These are phyloP conservation scores for Ottelia alismoides DNA, from an alignment of 106 monocot species.

Conservation along the genomic window DNA sequence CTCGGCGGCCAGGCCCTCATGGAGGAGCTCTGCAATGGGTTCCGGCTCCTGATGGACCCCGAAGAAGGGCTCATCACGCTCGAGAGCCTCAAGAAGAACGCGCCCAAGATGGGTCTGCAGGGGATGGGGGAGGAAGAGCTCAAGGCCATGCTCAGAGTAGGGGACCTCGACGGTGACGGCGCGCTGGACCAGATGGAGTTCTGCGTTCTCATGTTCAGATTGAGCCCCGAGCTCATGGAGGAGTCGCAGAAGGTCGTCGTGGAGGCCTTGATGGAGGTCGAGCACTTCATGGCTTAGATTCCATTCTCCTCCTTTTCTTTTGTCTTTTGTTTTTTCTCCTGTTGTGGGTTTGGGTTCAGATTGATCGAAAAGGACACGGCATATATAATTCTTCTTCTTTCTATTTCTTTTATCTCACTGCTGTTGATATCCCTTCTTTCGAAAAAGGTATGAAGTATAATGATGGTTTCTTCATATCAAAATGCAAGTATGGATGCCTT, in stretches of 20 bases:
- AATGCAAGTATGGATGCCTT: too few species aligned
- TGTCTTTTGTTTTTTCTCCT: too few species aligned
- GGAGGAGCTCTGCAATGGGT: slow-evolving; percentile 10
- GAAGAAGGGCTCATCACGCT: slow-evolving; percentile 1
- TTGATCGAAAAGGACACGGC: too few species aligned
- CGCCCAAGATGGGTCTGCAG: background rate
- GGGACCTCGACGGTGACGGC: slow-evolving; percentile 7
- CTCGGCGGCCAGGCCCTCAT: slow-evolving; percentile 3
- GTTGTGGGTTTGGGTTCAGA: too few species aligned
- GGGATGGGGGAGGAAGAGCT: slow-evolving; percentile 3
- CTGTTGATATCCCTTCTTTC: too few species aligned
- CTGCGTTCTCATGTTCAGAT: slow-evolving; percentile 8
- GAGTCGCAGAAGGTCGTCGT: background rate
- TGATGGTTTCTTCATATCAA: too few species aligned
- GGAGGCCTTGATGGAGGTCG: slow-evolving; percentile 1
- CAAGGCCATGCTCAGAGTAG: background rate
- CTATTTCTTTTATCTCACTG: too few species aligned
- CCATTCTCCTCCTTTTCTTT: too few species aligned
- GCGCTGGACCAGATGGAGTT: slow-evolving; percentile 6
- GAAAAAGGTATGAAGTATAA: too few species aligned
- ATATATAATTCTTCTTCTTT: too few species aligned
- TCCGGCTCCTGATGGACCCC: slow-evolving; percentile 11
- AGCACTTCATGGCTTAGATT: background rate
- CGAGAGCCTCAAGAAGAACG: slow-evolving; percentile 8
- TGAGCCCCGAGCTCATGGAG: slow-evolving; percentile 8